Conservation (phyloP, 73 alveolate species). For the Tetrahymena elliotti region DNA sequence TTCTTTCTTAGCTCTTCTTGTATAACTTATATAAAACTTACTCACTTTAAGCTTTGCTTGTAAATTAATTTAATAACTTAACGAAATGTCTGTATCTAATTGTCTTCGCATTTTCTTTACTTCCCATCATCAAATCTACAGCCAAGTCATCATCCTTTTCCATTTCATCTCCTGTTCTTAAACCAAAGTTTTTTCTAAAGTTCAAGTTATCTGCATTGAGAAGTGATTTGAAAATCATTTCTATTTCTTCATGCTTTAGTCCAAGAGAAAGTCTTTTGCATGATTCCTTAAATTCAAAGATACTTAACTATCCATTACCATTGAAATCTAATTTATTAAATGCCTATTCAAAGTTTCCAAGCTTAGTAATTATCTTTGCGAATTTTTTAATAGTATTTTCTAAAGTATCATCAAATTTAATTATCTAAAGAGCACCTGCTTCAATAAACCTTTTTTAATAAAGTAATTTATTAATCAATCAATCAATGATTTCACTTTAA, state of each 20-base stretch:
- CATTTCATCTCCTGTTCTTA: neutral
- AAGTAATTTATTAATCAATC: neutral
- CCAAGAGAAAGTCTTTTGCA: neutral
- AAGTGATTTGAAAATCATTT: neutral
- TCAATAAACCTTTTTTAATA: neutral
- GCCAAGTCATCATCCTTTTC: neutral
- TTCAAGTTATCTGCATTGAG: neutral
- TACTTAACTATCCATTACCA: neutral
- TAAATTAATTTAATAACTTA: neutral
- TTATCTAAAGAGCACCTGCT: neutral
- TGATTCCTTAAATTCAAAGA: neutral
- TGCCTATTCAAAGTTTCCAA: neutral
- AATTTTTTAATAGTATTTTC: neutral
- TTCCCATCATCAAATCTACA: neutral
- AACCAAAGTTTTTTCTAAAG: neutral
- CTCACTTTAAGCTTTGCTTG: neutral
- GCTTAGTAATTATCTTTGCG: neutral
- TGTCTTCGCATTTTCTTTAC: neutral
- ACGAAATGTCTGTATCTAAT: neutral
- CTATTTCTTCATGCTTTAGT: neutral
- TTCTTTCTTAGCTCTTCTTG: neutral
- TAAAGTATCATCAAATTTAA: neutral
- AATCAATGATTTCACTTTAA: too few species aligned
- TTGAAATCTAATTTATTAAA: neutral
- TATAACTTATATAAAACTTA: neutral